phyloP scores from a whole-genome alignment of 768 basidiomycete genomes.

The Leucocoprinus sp. region DNA sequence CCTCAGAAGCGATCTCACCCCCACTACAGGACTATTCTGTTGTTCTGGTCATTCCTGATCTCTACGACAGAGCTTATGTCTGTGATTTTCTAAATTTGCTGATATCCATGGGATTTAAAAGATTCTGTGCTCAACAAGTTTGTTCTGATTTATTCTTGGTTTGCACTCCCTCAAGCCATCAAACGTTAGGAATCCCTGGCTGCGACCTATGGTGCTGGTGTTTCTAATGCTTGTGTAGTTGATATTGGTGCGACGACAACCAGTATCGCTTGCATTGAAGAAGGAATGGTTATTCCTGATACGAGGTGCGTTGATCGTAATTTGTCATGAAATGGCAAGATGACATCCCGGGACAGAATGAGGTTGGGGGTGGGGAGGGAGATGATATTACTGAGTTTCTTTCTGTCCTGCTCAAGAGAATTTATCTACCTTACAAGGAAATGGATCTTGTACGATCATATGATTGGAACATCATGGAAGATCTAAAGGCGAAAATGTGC shows the following conservation, averaged over 20 bases:
- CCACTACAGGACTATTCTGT: slow-evolving; percentile 69
- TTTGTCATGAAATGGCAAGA: slow-evolving; percentile 2
- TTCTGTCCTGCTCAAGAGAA: slow-evolving; percentile 67
- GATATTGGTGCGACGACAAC: slow-evolving; percentile 85
- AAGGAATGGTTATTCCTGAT: slow-evolving; percentile 81
- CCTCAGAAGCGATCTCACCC: not conserved
- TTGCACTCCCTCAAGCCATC: not conserved
- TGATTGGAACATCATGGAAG: slow-evolving; percentile 90
- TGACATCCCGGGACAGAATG: slow-evolving; percentile 38
- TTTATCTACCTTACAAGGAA: slow-evolving; percentile 84
- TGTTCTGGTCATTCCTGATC: slow-evolving; percentile 86
- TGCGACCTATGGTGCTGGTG: slow-evolving; percentile 91
- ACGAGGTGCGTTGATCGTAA: slow-evolving; percentile 51
- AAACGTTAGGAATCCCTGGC: slow-evolving; percentile 73
- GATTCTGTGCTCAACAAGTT: slow-evolving; percentile 88
- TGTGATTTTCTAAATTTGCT: slow-evolving; percentile 69
- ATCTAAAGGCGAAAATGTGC: slow-evolving; percentile 77
- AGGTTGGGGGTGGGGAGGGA: slow-evolving; percentile 81
- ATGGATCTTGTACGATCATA: slow-evolving; percentile 68
- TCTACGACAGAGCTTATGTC: slow-evolving; percentile 80
- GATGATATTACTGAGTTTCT: slow-evolving; percentile 93
- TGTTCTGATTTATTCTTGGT: not conserved
- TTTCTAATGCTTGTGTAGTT: slow-evolving; percentile 92
- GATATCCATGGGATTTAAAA: slow-evolving; percentile 85
- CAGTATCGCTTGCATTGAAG: slow-evolving; percentile 89